Conservation (phyloP, 169 alveolate genomes). For the Plasmodium adleri region DNA sequence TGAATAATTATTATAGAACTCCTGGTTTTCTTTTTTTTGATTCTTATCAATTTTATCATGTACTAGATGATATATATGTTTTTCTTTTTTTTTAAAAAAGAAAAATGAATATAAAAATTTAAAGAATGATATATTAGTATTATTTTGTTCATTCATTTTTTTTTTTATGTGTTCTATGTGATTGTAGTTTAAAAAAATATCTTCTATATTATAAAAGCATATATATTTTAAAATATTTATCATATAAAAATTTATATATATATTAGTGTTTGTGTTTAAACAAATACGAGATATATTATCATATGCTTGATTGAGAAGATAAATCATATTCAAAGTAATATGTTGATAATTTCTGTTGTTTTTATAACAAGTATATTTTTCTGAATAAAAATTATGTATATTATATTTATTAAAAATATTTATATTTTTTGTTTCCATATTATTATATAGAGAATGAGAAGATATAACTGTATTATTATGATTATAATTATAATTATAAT, state of each 20-base stretch:
- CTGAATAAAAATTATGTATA: conserved; percentile 12
- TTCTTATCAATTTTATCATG: too few relatives aligned
- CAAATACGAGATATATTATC: conserved; percentile 49
- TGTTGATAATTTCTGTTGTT: conserved; percentile 4
- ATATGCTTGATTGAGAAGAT: conserved; percentile 42
- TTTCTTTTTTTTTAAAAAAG: neutral
- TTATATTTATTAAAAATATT: conserved; percentile 44
- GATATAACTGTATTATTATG: too few relatives aligned
- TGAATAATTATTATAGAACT: too few relatives aligned
- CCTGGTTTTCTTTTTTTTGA: too few relatives aligned
- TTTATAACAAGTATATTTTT: too few relatives aligned
- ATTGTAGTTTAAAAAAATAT: neutral
- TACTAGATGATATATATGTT: too few relatives aligned
- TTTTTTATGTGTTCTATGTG: conserved; percentile 1
- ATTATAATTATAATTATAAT: too few relatives aligned
- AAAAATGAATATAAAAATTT: conserved; percentile 22
- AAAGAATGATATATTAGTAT: neutral
- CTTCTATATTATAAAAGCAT: conserved; percentile 22
- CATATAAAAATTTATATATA: conserved; percentile 29
- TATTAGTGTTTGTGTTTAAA: conserved; percentile 45
- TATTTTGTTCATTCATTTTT: neutral
- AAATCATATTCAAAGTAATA: conserved; percentile 26
- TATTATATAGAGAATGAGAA: neutral
- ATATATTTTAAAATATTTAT: conserved; percentile 50
- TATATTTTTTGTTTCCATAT: conserved; percentile 1